Base-by-base conservation (phyloP, 495 filamentous ascomycete genomes). In the Hypomontagnella submonticulosa region DNA sequence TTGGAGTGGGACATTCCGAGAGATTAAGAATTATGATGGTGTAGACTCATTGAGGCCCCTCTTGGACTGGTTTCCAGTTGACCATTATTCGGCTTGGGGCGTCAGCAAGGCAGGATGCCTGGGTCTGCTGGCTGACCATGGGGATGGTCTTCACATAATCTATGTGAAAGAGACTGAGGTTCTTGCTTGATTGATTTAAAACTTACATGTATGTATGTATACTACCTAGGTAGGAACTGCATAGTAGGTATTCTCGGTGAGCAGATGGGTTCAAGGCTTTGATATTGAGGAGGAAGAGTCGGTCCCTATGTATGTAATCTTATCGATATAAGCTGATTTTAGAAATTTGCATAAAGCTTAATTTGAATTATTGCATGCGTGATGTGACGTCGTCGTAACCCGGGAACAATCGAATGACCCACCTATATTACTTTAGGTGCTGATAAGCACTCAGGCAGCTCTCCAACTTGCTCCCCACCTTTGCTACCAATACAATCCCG, bases 401-500 rank as follows among this genome's bases (percentile, higher is more conserved):
- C 18, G 32, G 30, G n/a, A 38, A n/a, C n/a, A n/a, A n/a, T n/a
- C 11, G 32, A 4, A 38, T 38, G n/a, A 11, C 36, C 9, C 9
- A 18, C 40, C 40, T 43, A 8, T 13, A 43, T 15, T 11, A 15
- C 40, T 15, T 3, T 8, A 13, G 12, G 40, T 43, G 16, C 15
- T 16, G 2, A 13, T 49, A 53, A 16, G 52, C 48, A 57, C 40
- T 44, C 40, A 60, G 52, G 44, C 58, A 62, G 57, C 63, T 61
- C 43, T 51, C 19, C 34, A 32, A 38, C 18, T 40, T 44, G 49
- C 55, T 34, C 48, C 40, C 27, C 43, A 40, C 4, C 46, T 30
- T 55, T 3, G 19, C 23, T 27, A 49, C 55, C 65, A 56, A 63
- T 55, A 54, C 55, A 51, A 69, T 63, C 55, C 43, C 60, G 37